These are phyloP conservation scores for Populus euphratica DNA, from an alignment of 345 rosid genomes.

Conservation along the genomic window DNA sequence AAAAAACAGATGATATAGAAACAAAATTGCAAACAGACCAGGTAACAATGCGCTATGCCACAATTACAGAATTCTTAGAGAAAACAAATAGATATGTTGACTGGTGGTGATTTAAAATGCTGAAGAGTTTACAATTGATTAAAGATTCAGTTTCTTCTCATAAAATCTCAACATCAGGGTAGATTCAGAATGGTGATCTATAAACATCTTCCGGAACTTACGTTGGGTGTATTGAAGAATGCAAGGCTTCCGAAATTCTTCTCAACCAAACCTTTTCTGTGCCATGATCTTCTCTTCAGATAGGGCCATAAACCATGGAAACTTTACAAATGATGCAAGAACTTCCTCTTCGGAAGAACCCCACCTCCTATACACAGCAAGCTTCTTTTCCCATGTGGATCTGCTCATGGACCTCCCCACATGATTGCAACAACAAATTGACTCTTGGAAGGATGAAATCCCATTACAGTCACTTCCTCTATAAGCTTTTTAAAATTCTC, in stretches of 20 bases:
- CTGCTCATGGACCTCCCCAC: not conserved
- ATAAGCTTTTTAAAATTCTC: constrained; percentile 7
- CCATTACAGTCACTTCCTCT: constrained; percentile 37
- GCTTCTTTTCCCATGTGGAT: constrained; percentile 19
- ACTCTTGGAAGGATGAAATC: constrained; percentile 38
- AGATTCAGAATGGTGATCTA: too few species aligned
- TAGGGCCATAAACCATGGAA: constrained; percentile 13
- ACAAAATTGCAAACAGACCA: too few species aligned
- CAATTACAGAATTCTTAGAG: not conserved
- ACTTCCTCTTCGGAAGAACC: constrained; percentile 28
- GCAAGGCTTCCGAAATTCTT: not conserved
- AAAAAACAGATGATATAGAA: not conserved
- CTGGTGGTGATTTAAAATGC: too few species aligned
- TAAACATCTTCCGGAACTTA: too few species aligned
- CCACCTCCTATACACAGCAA: constrained; percentile 21
- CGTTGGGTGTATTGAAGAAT: not conserved
- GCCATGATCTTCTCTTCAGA: constrained; percentile 28
- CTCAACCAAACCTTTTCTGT: constrained; percentile 28
- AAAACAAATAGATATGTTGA: not conserved
- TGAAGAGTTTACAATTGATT: too few species aligned
- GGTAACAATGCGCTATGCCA: too few species aligned
- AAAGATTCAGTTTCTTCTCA: too few species aligned
- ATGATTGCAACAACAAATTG: constrained; percentile 40
- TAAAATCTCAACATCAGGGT: too few species aligned
- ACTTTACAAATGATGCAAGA: constrained; percentile 15